phyloP scores from a whole-genome alignment of 2,329 filamentous ascomycete species.

The Colletotrichum higginsianum region DNA sequence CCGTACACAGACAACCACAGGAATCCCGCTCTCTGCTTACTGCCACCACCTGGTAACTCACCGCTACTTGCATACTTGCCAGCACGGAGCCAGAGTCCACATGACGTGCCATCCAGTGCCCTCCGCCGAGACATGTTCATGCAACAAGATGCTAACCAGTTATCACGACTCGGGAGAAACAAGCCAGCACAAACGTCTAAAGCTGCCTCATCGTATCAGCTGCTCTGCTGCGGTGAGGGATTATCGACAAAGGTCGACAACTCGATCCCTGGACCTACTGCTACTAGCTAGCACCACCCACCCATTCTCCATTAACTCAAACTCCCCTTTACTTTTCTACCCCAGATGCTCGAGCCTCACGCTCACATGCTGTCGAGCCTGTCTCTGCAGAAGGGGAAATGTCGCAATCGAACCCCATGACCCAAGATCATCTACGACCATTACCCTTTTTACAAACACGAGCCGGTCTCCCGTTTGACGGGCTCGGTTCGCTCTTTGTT shows the following conservation, averaged over 20 bases:
- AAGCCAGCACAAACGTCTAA: not conserved
- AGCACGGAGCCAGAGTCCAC: slow-evolving; percentile 1
- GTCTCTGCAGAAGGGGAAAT: not conserved
- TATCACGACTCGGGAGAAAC: slow-evolving; percentile 11
- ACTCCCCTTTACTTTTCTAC: not conserved
- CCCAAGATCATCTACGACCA: not conserved
- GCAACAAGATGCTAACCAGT: slow-evolving; percentile 9
- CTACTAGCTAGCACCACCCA: too few species aligned
- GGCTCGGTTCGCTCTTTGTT: slow-evolving; percentile 6
- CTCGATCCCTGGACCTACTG: too few species aligned
- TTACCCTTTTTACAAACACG: not conserved
- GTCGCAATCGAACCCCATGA: slow-evolving; percentile 4
- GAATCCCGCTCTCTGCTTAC: not conserved
- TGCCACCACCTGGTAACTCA: slow-evolving; percentile 2
- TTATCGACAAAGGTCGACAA: too few species aligned
- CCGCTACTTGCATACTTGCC: slow-evolving; percentile 31
- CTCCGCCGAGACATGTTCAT: slow-evolving; percentile 23
- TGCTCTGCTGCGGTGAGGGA: not conserved
- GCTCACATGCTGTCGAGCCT: slow-evolving; percentile 8
- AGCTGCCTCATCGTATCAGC: not conserved
- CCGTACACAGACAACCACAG: slow-evolving; percentile 1
- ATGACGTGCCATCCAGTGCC: slow-evolving; percentile 24
- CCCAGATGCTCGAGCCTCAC: slow-evolving; percentile 28
- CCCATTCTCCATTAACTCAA: not conserved
- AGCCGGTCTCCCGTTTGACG: not conserved